phyloP scores from a whole-genome alignment of 495 filamentous ascomycete genomes.

The Penicillium angulare region DNA sequence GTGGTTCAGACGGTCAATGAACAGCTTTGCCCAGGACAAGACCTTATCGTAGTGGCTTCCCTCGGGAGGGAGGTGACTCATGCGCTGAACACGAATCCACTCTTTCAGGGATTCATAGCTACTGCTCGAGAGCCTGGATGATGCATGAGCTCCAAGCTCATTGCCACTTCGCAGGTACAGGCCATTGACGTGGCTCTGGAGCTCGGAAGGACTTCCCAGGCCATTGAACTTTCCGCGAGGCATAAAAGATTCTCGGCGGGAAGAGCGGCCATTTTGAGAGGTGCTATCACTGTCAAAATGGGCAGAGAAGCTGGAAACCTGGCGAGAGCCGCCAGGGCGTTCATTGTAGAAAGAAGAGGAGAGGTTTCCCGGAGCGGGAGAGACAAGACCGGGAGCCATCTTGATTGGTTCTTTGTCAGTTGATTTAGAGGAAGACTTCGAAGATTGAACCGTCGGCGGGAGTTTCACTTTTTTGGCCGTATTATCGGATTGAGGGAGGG shows the following conservation, averaged over 20 bases:
- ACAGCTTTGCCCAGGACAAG: conserved; percentile 32
- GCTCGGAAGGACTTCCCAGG: conserved; percentile 19
- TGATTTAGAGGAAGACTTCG: not conserved
- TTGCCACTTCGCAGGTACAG: conserved; percentile 26
- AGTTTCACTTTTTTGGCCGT: conserved; percentile 8
- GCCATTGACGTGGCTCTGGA: conserved; percentile 24
- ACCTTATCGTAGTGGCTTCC: conserved; percentile 41
- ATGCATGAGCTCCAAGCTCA: conserved; percentile 19
- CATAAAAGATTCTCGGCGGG: conserved; percentile 16
- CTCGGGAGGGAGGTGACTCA: conserved; percentile 37
- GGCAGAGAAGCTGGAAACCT: conserved; percentile 20
- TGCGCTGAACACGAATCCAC: conserved; percentile 30
- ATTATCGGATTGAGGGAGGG: not conserved
- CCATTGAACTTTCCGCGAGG: conserved; percentile 20
- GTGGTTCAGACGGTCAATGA: conserved; percentile 29
- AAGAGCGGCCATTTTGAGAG: conserved; percentile 22
- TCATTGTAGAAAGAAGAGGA: conserved; percentile 18
- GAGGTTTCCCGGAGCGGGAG: conserved; percentile 22
- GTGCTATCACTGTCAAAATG: conserved; percentile 23
- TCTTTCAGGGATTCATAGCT: conserved; percentile 29
- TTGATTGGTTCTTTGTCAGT: conserved; percentile 1
- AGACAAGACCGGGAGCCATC: conserved; percentile 25
- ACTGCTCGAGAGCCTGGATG: conserved; percentile 17
- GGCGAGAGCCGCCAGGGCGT: conserved; percentile 13
- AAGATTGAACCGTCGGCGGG: conserved; percentile 1